Evolutionary conservation across 805 yeast genomes (phyloP), one percentile per base, ranked within the genome.

Genomic region (Millerozyma miso): DNA sequence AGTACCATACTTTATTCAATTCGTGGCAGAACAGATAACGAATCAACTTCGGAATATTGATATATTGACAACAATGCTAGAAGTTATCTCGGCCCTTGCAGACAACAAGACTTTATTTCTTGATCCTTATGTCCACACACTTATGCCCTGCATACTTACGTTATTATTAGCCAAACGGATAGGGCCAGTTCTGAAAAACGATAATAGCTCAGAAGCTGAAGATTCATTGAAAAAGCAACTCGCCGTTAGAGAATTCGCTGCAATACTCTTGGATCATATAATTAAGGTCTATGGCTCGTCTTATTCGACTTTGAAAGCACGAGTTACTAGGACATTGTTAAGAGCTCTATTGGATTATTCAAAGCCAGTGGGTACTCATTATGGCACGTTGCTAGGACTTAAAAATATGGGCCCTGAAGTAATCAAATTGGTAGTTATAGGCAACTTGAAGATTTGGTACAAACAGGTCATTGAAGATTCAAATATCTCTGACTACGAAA

Each of bases 101-200:
- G 80, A 84, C 35, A 93, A 93, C 64, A 81, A 81, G 42, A 83
- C 95, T 16, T 81, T 93, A 33, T 91, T 89, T 54, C 73, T 91
- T 46, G 97, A 91, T 52, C 99, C 98, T 8, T 91, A 91, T 57
- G 88, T 93, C 37, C 99, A 95, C 67, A 91, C 96, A 0, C 69
- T 93, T 52, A 88, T 93, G 87, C 99, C 99, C n/a, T 88, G 97
- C 47, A 83, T 93, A 29, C 73, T 93, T 51, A 93, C 99, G 0
- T 73, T 91, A 16, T 73, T 93, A 35, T 74, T 93, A 39, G 97
- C 98, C 1, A 89, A 89, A 56, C 79, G 87, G 47, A 77, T 91
- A n/a, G 97, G 97, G 2, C 59, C 72, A 3, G 63, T 59, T 17
- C 44, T 66, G 3, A 71, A 65, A 50, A 71, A 65, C 29, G 67